phyloP scores from a whole-genome alignment of 2,329 filamentous ascomycete genomes.

The Phoma sp. region DNA sequence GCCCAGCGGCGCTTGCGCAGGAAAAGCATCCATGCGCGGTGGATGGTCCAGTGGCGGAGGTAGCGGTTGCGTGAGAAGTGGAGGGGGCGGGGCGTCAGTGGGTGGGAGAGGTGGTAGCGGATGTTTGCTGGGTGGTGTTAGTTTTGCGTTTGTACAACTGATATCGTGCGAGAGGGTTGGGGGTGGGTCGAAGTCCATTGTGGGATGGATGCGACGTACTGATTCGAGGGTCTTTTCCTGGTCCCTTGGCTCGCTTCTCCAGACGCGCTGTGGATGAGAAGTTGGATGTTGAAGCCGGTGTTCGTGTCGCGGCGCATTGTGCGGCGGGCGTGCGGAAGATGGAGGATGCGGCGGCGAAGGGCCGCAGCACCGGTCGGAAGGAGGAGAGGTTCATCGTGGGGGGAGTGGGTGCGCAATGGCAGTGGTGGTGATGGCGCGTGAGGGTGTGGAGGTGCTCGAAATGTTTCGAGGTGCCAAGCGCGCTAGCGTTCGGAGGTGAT shows the following conservation, averaged over 20 bases:
- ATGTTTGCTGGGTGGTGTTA: slow-evolving; percentile 61
- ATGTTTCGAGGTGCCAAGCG: slow-evolving; percentile 16
- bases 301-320: slow-evolving; percentile 25
- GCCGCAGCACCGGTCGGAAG: slow-evolving; percentile 35
- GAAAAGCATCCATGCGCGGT: slow-evolving; percentile 90
- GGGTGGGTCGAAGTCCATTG: too few species aligned
- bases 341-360: slow-evolving; percentile 16
- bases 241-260: slow-evolving; percentile 37
- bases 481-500: slow-evolving; percentile 14
- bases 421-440: slow-evolving; percentile 15
- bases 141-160: not conserved
- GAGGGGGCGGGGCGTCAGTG: slow-evolving; percentile 75
- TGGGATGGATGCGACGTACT: slow-evolving; percentile 43
- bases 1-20: slow-evolving; percentile 71
- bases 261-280: slow-evolving; percentile 43
- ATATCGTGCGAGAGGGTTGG: too few species aligned
- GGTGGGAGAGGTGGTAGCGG: slow-evolving; percentile 74
- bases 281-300: slow-evolving; percentile 23
- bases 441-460: slow-evolving; percentile 7
- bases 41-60: slow-evolving; percentile 98
- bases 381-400: slow-evolving; percentile 37
- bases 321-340: slow-evolving; percentile 20
- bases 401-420: slow-evolving; percentile 1
- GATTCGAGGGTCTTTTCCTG: slow-evolving; percentile 39
- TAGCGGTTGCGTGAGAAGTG: slow-evolving; percentile 86